Evolutionary conservation across 257 asterid genomes (phyloP).

Genomic region (Solanum etuberosum): DNA sequence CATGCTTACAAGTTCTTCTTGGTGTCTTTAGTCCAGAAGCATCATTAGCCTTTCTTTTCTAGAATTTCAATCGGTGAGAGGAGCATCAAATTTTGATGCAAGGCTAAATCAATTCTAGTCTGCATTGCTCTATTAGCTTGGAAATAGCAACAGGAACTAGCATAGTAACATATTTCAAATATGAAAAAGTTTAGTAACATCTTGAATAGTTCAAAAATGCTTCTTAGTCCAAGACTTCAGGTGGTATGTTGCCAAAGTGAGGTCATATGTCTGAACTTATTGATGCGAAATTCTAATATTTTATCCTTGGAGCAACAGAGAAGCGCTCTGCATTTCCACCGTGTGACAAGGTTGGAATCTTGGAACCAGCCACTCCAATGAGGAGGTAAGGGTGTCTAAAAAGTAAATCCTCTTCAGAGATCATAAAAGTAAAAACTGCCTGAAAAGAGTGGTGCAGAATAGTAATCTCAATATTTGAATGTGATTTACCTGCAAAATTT

Average conservation of each 20-base stretch:
- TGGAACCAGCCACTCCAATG: background rate
- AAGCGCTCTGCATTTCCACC: background rate
- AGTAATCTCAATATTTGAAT: background rate
- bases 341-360: background rate
- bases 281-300: background rate
- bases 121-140: background rate
- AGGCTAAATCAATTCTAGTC: background rate
- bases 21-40: background rate
- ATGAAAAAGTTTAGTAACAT: background rate
- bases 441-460: background rate
- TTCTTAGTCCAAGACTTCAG: background rate
- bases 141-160: background rate
- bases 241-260: background rate
- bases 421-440: background rate
- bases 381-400: background rate
- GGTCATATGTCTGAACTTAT: background rate
- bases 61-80: background rate
- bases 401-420: background rate
- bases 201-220: background rate
- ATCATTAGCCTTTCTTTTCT: background rate
- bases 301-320: background rate
- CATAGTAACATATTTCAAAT: background rate
- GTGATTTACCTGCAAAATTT: conserved; percentile 77
- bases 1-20: background rate
- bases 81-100: background rate